Evolutionary conservation across 2,329 filamentous ascomycete genomes (phyloP).

Genomic region (Diaporthe velutina): DNA sequence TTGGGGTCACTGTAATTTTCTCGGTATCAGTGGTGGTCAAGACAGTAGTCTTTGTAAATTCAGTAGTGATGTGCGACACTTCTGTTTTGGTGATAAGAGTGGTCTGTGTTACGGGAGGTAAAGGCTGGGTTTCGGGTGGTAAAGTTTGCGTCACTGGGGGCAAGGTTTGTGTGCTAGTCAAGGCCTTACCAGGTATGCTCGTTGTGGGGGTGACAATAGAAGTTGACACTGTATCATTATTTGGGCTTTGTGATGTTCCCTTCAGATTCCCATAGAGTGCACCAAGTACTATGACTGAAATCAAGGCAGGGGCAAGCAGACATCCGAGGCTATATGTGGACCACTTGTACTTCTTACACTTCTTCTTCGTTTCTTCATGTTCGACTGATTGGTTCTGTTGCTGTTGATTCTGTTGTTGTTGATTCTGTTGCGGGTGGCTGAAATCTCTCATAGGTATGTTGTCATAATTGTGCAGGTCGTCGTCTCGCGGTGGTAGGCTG

Average conservation of each 20-base stretch:
- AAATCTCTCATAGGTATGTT: neutral
- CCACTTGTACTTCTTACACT: neutral
- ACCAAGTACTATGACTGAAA: neutral
- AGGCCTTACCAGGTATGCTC: neutral
- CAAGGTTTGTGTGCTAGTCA: too few relatives aligned
- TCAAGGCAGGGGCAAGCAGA: neutral
- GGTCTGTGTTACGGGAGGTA: conserved; percentile 15
- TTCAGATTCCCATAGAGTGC: neutral
- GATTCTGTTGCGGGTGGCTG: neutral
- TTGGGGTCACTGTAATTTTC: neutral
- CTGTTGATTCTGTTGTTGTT: neutral
- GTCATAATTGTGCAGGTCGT: neutral
- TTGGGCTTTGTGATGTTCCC: neutral
- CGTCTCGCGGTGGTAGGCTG: neutral
- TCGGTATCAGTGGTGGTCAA: conserved; percentile 5
- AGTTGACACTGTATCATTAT: neutral
- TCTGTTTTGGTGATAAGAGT: neutral
- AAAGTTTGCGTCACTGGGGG: neutral
- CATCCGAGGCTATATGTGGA: neutral
- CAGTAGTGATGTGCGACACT: neutral
- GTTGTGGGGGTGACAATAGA: conserved; percentile 6
- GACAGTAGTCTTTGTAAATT: conserved; percentile 8
- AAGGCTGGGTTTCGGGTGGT: conserved; percentile 1
- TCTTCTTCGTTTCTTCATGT: conserved; percentile 1
- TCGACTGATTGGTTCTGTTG: neutral